Base-by-base conservation (phyloP, 139 green algal genomes). In the Mesotaenium endlicherianum region DNA sequence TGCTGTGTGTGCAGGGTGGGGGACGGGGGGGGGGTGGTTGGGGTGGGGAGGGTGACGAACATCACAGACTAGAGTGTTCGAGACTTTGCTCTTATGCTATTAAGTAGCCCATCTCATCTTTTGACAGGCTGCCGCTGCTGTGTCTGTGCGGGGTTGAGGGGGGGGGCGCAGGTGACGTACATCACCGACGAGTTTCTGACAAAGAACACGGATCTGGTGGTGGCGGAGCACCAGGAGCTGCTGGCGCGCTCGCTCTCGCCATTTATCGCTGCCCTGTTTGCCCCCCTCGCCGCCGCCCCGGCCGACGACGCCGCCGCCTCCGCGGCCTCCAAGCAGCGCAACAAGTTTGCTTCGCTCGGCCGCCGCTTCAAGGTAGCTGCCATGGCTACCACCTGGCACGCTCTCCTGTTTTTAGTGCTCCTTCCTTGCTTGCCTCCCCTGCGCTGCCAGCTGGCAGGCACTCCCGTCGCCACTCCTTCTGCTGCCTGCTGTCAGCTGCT, bases 191-290 rank as follows among this genome's bases (percentile, higher is more conserved):
- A 77, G 42, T 92, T 92, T 81, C 47, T 92, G 42, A 82, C 87
- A 2, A 92, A 92, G 81, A 98, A 98, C 86, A 94, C 92, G 88
- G 96, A 99, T 88, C 98, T 96, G 87, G 93, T 99, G 64, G 93
- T 99, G 41, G 89, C 91, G 11, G 96, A 99, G 91, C 96, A 99
- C 91, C 91, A 97, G 92, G 79, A 81, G 40, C 88, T 99, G 72
- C 88, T 99, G 77, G 85, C 86, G 31, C 80, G 43, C 39, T 95
- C 91, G 1, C 75, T 0, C 31, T 47, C 86, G 5, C 3, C 64
- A 3, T 95, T 97, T 77, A 82, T 96, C 34, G 17, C 77, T 20
- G 75, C 47, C 41, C 89, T 97, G 0, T 95, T 96, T 76, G 69
- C 90, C n/a, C n/a, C n/a, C n/a, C n/a, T n/a, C n/a, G n/a, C n/a